Evolutionary conservation across 2,329 filamentous ascomycete species (phyloP).

Genomic region (Aureobasidium sp.): DNA sequence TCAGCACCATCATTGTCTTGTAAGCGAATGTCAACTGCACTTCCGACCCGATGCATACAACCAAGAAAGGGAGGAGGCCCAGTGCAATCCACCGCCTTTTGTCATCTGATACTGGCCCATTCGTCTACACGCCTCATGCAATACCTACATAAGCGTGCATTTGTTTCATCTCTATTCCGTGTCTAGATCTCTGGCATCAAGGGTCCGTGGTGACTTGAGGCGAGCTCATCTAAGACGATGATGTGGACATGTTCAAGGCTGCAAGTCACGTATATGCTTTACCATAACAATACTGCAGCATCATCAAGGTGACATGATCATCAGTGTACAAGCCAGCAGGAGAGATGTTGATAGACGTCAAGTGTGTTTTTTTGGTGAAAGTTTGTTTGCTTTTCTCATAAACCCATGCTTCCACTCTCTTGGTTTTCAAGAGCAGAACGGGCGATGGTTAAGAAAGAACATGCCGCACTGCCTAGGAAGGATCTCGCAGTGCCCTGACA

Average conservation of each 20-base stretch:
- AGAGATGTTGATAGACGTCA: not conserved
- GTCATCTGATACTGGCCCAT: not conserved
- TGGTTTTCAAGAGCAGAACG: slow-evolving; percentile 10
- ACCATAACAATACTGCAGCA: not conserved
- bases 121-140: not conserved
- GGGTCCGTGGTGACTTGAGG: not conserved
- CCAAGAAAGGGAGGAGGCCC: not conserved
- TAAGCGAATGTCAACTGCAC: not conserved
- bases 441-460: slow-evolving; percentile 1
- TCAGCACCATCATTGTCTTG: not conserved
- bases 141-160: slow-evolving; percentile 10
- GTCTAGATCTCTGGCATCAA: not conserved
- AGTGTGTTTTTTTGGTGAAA: slow-evolving; percentile 14
- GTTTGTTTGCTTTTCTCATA: slow-evolving; percentile 16
- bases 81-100: not conserved
- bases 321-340: not conserved
- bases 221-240: not conserved
- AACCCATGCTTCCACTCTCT: slow-evolving; percentile 10
- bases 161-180: not conserved
- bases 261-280: not conserved
- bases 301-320: not conserved
- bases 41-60: not conserved
- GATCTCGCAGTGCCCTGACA: slow-evolving; percentile 5
- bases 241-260: not conserved
- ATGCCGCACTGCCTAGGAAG: slow-evolving; percentile 9